phyloP scores from a whole-genome alignment of 225 moss, liverwort and hornwort species.

The Thuidium tamariscinum region DNA sequence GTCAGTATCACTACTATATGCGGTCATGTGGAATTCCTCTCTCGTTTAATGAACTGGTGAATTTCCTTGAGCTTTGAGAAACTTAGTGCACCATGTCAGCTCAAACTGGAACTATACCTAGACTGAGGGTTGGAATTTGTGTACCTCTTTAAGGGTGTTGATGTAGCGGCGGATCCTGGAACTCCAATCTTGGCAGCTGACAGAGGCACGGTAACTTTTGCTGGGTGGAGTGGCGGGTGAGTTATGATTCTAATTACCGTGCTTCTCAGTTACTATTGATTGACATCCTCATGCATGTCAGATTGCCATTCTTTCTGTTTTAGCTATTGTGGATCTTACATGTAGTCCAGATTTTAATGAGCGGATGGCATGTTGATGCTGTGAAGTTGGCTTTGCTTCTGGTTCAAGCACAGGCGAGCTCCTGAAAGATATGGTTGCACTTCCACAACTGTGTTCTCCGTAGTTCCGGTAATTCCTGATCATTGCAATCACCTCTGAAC shows the following conservation, averaged over 20 bases:
- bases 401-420: background rate
- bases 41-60: background rate
- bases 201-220: conserved; percentile 72
- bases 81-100: background rate
- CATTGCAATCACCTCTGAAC: background rate
- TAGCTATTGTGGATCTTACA: background rate
- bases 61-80: background rate
- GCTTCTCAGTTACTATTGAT: background rate
- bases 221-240: conserved; percentile 89
- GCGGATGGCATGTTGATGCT: background rate
- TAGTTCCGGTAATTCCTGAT: background rate
- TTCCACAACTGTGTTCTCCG: background rate
- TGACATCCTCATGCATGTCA: background rate
- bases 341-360: background rate
- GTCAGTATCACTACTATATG: background rate
- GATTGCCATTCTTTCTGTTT: background rate
- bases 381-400: background rate
- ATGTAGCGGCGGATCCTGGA: conserved; percentile 80
- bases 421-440: background rate
- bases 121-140: background rate
- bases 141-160: conserved; percentile 51
- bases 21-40: background rate
- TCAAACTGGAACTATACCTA: background rate
- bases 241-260: background rate
- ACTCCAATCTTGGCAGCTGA: conserved; percentile 78